These are phyloP conservation scores for Fusarium mexicanum DNA, from an alignment of 2,329 filamentous ascomycete species.

Conservation along the genomic window DNA sequence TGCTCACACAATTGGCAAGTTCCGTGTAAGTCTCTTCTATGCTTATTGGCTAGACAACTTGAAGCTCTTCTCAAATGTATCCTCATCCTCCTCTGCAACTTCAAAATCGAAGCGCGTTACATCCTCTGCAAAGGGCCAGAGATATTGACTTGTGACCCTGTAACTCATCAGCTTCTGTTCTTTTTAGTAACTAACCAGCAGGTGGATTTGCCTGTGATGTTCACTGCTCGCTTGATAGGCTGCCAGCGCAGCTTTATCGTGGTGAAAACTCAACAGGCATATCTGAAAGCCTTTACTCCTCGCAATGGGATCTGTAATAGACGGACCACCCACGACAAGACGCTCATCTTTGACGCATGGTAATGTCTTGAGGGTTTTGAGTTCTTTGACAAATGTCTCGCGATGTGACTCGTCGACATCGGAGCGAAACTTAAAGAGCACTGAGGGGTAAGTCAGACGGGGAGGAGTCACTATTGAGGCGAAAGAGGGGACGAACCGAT, in stretches of 20 bases:
- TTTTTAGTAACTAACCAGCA: fast-evolving
- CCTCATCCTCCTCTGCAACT: slow-evolving; percentile 53
- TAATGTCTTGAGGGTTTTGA: slow-evolving; percentile 60
- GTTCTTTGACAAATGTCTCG: slow-evolving; percentile 55
- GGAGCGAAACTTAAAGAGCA: slow-evolving; percentile 60
- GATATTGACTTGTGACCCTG: slow-evolving; percentile 61
- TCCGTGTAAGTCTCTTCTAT: background rate
- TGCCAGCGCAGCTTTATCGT: slow-evolving; percentile 54
- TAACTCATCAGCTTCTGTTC: background rate
- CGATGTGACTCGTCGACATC: slow-evolving; percentile 55
- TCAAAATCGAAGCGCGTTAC: slow-evolving; percentile 65
- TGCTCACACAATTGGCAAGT: background rate
- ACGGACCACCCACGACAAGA: slow-evolving; percentile 62
- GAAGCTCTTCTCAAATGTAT: slow-evolving; percentile 33
- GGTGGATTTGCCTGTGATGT: slow-evolving; percentile 55
- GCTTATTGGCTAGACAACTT: background rate
- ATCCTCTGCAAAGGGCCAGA: slow-evolving; percentile 64
- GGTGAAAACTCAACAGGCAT: slow-evolving; percentile 62
- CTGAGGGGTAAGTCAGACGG: slow-evolving; percentile 40
- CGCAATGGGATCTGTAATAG: slow-evolving; percentile 61
- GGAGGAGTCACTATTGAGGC: background rate
- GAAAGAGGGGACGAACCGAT: slow-evolving; percentile 41
- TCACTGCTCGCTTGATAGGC: slow-evolving; percentile 63
- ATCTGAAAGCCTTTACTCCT: slow-evolving; percentile 64
- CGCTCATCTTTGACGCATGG: slow-evolving; percentile 59